Percentiles rank a stretch among this genome's conserved stretches.
Conservation (phyloP, 495 filamentous ascomycete genomes). For the Penicillium simplicissimum region DNA sequence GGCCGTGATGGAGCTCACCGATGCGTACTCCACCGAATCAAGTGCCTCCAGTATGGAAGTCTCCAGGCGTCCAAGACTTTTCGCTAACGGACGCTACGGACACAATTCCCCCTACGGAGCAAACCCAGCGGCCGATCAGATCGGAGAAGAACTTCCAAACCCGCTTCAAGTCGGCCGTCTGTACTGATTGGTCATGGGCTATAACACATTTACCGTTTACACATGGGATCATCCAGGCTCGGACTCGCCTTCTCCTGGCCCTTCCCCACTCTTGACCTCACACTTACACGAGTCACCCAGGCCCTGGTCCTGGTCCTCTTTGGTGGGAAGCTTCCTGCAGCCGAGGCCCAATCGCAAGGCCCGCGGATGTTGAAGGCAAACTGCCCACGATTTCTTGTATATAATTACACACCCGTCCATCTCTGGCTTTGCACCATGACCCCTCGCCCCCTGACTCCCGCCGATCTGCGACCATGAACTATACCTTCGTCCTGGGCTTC, state of each 20-base stretch:
- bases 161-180: slow-evolving; percentile 16
- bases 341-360: slow-evolving; percentile 10
- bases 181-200: slow-evolving; percentile 18
- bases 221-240: slow-evolving; percentile 10
- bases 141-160: slow-evolving; percentile 14
- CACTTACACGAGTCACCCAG: too few relatives aligned
- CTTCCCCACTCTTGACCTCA: slow-evolving; percentile 1
- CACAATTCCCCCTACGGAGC: neutral
- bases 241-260: neutral
- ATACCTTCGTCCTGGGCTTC: slow-evolving; percentile 28
- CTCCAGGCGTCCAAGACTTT: neutral
- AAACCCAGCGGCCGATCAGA: slow-evolving; percentile 5
- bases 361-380: neutral
- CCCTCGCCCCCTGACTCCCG: neutral
- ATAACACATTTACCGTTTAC: too few relatives aligned
- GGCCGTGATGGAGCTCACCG: neutral
- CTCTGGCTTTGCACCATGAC: neutral
- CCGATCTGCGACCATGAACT: slow-evolving; percentile 14
- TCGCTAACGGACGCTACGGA: neutral
- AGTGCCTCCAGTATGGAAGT: neutral
- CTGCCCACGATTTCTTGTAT: neutral
- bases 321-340: neutral
- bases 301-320: neutral
- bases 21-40: neutral
- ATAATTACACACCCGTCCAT: neutral